Conservation (phyloP, 768 basidiomycete species). For the Suillus subluteus region DNA sequence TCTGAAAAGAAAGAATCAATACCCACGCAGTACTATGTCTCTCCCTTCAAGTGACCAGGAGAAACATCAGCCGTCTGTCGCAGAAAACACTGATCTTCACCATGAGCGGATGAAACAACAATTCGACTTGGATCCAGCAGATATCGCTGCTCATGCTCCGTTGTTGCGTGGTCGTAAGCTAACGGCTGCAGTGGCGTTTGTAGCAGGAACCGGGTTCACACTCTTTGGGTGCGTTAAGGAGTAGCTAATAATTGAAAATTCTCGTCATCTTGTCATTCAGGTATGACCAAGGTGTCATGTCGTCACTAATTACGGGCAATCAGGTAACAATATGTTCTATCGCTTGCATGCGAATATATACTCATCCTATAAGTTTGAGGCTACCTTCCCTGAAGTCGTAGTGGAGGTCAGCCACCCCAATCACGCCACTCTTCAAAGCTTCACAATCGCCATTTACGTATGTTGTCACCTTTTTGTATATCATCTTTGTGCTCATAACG, state of each 20-base stretch:
- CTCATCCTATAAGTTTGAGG: slow-evolving; percentile 35
- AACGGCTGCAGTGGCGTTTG: slow-evolving; percentile 34
- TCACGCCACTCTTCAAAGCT: slow-evolving; percentile 41
- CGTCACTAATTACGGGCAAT: slow-evolving; percentile 40
- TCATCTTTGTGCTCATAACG: background rate
- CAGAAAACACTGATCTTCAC: background rate
- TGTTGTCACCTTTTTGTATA: slow-evolving; percentile 4
- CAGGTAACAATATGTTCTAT: slow-evolving; percentile 20
- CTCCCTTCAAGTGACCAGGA: slow-evolving; percentile 1
- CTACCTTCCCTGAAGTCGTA: slow-evolving; percentile 41
- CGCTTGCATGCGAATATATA: too few species aligned
- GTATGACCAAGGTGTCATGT: slow-evolving; percentile 50
- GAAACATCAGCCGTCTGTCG: slow-evolving; percentile 4
- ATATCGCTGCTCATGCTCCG: slow-evolving; percentile 27
- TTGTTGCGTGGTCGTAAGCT: slow-evolving; percentile 28
- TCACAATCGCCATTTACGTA: slow-evolving; percentile 43
- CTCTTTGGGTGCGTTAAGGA: slow-evolving; percentile 36
- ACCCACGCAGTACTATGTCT: slow-evolving; percentile 6
- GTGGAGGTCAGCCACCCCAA: slow-evolving; percentile 27
- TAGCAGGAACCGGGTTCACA: slow-evolving; percentile 42
- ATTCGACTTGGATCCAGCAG: slow-evolving; percentile 13
- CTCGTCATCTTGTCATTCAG: slow-evolving; percentile 17
- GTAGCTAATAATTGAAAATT: background rate
- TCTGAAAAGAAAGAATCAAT: background rate
- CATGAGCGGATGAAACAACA: slow-evolving; percentile 4